Evolutionary conservation across 2,329 filamentous ascomycete genomes (phyloP), one percentile per base, ranked within the genome.

Genomic region (Didymella arachidicola): DNA sequence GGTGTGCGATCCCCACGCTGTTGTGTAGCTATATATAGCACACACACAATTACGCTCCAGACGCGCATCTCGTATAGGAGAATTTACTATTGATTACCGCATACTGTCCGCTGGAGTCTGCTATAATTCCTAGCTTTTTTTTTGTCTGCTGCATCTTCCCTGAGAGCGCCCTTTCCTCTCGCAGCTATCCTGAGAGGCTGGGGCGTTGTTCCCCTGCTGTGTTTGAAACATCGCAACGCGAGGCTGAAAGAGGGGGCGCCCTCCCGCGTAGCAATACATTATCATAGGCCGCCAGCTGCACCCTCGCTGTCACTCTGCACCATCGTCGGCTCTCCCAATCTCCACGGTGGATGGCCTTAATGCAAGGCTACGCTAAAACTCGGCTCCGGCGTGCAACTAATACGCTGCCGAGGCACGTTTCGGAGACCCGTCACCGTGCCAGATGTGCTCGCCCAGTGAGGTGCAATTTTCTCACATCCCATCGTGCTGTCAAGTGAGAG

Each of bases 1-100:
- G 45, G 45, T 45, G 39, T 59, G 56, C 50, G 41, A 49, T 59
- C 56, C 45, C 56, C 56, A 50, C 56, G 45, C 50, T 48, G 50
- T n/a, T 29, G 27, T 44, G 32, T 18, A 5, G 16, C 56, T 59
- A 59, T 50, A 50, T 50, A 46, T 59, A 59, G 56, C 45, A 46
- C 46, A 12, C 46, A 12, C 27, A 30, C 41, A 54, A 59, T 54
- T 45, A 59, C 56, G 36, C 39, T 29, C 10, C 16, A 32, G 6
- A 34, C 22, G 16, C 12, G 34, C 45, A 45, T 41, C 46, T 54
- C 56, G 56, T 59, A 59, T 59, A 29, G 3, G 6, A 41, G 4
- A 46, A 26, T 12, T 34, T 16, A 47, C 41, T 29, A 41, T 59
- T 27, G 46, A 29, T 42, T 45, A 6, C 50, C 44, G 41, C 39